Conservation (phyloP, 2,329 filamentous ascomycete genomes). For the Phaeoacremonium minimum region DNA sequence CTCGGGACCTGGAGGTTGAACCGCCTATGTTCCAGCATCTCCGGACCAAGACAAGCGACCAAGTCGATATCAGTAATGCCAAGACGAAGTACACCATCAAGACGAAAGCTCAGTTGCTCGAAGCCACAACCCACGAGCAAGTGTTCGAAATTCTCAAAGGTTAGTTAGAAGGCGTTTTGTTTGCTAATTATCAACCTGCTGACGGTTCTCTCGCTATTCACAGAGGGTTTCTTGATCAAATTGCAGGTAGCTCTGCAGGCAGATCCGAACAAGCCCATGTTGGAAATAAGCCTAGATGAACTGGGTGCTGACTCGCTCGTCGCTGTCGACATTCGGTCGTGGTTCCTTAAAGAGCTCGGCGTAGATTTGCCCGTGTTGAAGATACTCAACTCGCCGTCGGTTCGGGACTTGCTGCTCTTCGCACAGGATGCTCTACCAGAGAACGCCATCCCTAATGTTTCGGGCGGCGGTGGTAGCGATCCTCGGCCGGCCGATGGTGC, state of each 20-base stretch:
- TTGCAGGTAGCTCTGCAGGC: too few species aligned
- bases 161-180: too few species aligned
- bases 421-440: conserved; percentile 3
- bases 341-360: conserved; percentile 37
- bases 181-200: too few species aligned
- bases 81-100: too few species aligned
- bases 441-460: conserved; percentile 2
- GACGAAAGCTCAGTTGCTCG: too few species aligned
- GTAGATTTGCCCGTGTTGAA: conserved; percentile 38
- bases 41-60: too few species aligned
- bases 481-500: background rate
- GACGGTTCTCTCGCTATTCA: too few species aligned
- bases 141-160: too few species aligned
- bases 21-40: conserved; percentile 1
- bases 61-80: too few species aligned
- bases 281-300: conserved; percentile 12
- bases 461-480: background rate
- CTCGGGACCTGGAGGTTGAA: conserved; percentile 1
- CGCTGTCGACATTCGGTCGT: conserved; percentile 30
- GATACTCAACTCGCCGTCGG: conserved; percentile 24
- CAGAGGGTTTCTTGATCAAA: too few species aligned
- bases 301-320: conserved; percentile 16
- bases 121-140: too few species aligned
- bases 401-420: conserved; percentile 3
- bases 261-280: too few species aligned